Base-by-base conservation (phyloP, 2,329 filamentous ascomycete species). In the Cordyceps fumosorosea region DNA sequence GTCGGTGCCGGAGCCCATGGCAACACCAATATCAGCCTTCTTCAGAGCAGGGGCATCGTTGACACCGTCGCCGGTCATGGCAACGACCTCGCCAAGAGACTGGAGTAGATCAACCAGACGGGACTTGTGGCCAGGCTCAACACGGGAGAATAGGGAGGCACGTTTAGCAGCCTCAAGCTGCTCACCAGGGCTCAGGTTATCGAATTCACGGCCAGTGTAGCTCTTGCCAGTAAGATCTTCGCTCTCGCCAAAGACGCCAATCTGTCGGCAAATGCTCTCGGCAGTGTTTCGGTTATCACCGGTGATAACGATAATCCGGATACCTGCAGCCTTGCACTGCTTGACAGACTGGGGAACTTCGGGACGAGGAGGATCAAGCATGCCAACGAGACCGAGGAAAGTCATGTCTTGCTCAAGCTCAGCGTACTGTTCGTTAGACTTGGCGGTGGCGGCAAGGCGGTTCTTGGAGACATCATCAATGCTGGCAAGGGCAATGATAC, bases 21-120 rank as follows among this genome's bases (percentile, higher is more conserved):
- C 96, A 65, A 99, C 92, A 78, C 95, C 95, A 77, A 99, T 99
- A 73, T 99, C 95, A 44, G 95, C 91, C 80, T 97, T 98, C 84
- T 99, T 99, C 71, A 99, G 82, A 18, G 95, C 95, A 53, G 95
- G 95, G 5, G 95, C 95, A 75, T 99, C 95, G 72, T 99, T 99
- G 75, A 99, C 95, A 76, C 95, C 95, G 72, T 99, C 95, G 71
- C 95, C 95, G 68, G 95, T 99, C 95, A 99, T 99, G 67, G 95
- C 95, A 66, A 99, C 96, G 50, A 99, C 95, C 74, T 99, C 91
- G 64, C 91, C 91, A 56, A 90, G 82, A 63, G 90, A 91, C 75
- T 99, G 96, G 52, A 99, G 89, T 51, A 99, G 87, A 74, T 99
- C 95, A 54, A 99, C 93, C 52, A 99, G 86, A 77, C 91, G 95